Evolutionary conservation across 768 basidiomycete genomes (phyloP).

Genomic region (Lactarius evosmus): DNA sequence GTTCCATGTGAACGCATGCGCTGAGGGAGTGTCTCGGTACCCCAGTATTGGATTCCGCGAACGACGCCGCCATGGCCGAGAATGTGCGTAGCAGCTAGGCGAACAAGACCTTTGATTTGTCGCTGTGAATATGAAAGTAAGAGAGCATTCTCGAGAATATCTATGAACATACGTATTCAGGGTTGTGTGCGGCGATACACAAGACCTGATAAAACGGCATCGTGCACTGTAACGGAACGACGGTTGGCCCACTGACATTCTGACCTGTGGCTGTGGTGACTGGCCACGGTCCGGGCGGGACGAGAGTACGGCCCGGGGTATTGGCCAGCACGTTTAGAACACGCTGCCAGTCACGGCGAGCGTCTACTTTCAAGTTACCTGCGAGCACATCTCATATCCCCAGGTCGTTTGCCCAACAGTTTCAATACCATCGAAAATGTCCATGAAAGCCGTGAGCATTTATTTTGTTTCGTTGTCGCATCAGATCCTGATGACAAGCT

Average conservation of each 20-base stretch:
- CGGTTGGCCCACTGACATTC: no score
- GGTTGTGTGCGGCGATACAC: conserved; percentile 75
- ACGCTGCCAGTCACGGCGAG: not conserved
- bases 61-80: conserved; percentile 79
- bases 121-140: conserved; percentile 41
- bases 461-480: not conserved
- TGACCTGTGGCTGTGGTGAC: no score
- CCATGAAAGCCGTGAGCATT: conserved; percentile 68
- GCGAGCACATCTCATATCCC: not conserved
- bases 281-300: not conserved
- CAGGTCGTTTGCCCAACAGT: not conserved
- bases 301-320: not conserved
- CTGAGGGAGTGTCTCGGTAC: conserved; percentile 68
- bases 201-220: conserved; percentile 92
- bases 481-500: not conserved
- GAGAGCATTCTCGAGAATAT: not conserved
- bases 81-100: conserved; percentile 65
- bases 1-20: conserved; percentile 64
- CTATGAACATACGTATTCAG: conserved; percentile 57
- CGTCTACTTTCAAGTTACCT: not conserved
- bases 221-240: conserved; percentile 27
- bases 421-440: conserved; percentile 42
- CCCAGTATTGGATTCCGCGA: conserved; percentile 72
- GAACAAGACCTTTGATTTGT: conserved; percentile 73
- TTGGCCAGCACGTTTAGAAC: not conserved